These are phyloP conservation scores for Geotrichum klebahnii DNA, from an alignment of 1,139 yeast genomes.

Conservation along the genomic window DNA sequence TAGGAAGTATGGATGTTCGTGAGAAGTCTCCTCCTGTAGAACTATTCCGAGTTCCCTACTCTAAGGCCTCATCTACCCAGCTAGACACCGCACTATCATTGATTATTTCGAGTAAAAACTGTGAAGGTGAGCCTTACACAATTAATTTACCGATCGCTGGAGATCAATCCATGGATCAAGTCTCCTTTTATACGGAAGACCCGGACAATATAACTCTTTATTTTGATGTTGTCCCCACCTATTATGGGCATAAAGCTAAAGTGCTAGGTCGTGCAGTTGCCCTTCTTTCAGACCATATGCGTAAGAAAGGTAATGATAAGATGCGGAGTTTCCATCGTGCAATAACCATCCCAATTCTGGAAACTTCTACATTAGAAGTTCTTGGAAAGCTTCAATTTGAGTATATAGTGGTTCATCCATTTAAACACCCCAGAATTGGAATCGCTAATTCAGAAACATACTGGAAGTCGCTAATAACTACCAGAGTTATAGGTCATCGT, in stretches of 20 bases:
- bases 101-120: constrained; percentile 53
- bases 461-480: constrained; percentile 86
- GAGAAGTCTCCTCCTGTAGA: constrained; percentile 59
- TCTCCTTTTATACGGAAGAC: constrained; percentile 62
- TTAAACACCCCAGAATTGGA: constrained; percentile 65
- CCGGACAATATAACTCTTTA: constrained; percentile 55
- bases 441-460: constrained; percentile 73
- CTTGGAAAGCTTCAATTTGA: constrained; percentile 78
- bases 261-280: constrained; percentile 87
- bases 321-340: constrained; percentile 59
- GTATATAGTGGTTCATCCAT: constrained; percentile 66
- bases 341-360: constrained; percentile 75
- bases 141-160: constrained; percentile 81
- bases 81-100: constrained; percentile 84
- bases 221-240: constrained; percentile 92
- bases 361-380: constrained; percentile 63
- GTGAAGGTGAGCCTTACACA: constrained; percentile 59
- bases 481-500: constrained; percentile 93
- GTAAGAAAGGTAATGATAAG: constrained; percentile 66
- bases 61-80: constrained; percentile 74
- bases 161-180: constrained; percentile 76
- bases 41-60: constrained; percentile 66
- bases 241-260: constrained; percentile 52
- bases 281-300: constrained; percentile 56
- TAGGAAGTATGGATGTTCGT: constrained; percentile 82